Percentiles rank a stretch among this genome's conserved stretches.
These are phyloP conservation scores for Metschnikowia noctiluminum DNA, from an alignment of 805 yeast species.

Conservation along the genomic window DNA sequence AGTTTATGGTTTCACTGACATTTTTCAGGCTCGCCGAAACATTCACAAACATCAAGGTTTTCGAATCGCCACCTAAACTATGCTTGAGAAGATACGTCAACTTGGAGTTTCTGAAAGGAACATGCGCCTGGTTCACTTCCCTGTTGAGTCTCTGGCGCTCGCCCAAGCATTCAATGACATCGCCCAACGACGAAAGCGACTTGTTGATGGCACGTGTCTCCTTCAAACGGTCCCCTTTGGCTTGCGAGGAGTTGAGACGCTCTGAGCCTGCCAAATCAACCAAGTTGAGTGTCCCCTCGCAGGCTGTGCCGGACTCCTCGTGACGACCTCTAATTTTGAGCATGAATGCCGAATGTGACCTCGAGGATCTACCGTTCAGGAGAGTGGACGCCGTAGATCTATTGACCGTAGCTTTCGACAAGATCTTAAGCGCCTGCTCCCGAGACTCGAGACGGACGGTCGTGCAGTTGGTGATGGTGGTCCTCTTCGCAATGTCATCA, in stretches of 20 bases:
- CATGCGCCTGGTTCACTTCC: slow-evolving; percentile 31
- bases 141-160: slow-evolving; percentile 27
- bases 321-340: slow-evolving; percentile 58
- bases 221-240: slow-evolving; percentile 70
- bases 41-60: slow-evolving; percentile 91
- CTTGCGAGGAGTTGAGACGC: slow-evolving; percentile 70
- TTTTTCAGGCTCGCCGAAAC: slow-evolving; percentile 65
- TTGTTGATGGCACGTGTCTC: slow-evolving; percentile 90
- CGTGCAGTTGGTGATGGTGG: slow-evolving; percentile 60
- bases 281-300: slow-evolving; percentile 55
- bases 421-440: slow-evolving; percentile 46
- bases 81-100: slow-evolving; percentile 80
- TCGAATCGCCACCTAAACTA: slow-evolving; percentile 81
- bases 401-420: slow-evolving; percentile 54
- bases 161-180: slow-evolving; percentile 75
- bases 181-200: slow-evolving; percentile 84
- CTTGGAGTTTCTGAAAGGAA: slow-evolving; percentile 70
- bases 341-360: slow-evolving; percentile 85
- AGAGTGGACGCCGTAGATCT: slow-evolving; percentile 80
- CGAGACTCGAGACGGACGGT: slow-evolving; percentile 44
- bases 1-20: slow-evolving; percentile 74
- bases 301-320: slow-evolving; percentile 41
- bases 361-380: slow-evolving; percentile 79
- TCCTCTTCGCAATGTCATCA: slow-evolving; percentile 49
- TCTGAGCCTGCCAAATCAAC: slow-evolving; percentile 96